Percentiles rank a stretch among this genome's conserved stretches.
Evolutionary conservation across 148 eudicot species (phyloP).

Genomic region (Vaccinium corymbosum): DNA sequence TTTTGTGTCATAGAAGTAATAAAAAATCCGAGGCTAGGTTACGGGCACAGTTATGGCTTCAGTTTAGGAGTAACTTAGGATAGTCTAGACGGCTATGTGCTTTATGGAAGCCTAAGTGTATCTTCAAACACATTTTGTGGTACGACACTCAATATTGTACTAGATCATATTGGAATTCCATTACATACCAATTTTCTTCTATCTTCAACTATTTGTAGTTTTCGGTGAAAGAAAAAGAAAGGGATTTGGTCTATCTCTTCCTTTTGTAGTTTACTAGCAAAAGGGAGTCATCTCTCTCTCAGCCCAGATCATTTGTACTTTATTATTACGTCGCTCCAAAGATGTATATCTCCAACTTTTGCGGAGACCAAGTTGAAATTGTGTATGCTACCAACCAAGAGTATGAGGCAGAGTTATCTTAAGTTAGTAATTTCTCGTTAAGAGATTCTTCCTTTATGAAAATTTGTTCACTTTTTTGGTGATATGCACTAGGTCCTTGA

Average conservation of each 20-base stretch:
- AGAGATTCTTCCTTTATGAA: neutral
- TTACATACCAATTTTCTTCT: neutral
- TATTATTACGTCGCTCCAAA: neutral
- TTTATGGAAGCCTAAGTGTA: neutral
- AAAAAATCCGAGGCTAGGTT: neutral
- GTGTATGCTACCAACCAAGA: neutral
- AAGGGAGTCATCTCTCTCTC: neutral
- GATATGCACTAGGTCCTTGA: constrained; percentile 67
- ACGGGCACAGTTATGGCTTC: neutral
- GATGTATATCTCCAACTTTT: neutral
- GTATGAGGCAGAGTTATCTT: neutral
- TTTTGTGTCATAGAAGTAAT: neutral
- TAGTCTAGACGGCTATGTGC: neutral
- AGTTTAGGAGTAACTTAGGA: neutral
- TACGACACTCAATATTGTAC: neutral
- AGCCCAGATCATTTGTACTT: neutral
- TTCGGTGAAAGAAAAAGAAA: neutral
- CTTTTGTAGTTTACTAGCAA: neutral
- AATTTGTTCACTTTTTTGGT: neutral
- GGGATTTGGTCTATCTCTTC: neutral
- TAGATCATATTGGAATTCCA: neutral
- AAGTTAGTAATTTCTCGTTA: neutral
- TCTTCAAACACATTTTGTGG: neutral
- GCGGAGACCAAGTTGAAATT: neutral
- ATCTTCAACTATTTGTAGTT: neutral